These are phyloP conservation scores for Arthrobotrys megalospora DNA, from an alignment of 2,329 filamentous ascomycete genomes.

Conservation along the genomic window DNA sequence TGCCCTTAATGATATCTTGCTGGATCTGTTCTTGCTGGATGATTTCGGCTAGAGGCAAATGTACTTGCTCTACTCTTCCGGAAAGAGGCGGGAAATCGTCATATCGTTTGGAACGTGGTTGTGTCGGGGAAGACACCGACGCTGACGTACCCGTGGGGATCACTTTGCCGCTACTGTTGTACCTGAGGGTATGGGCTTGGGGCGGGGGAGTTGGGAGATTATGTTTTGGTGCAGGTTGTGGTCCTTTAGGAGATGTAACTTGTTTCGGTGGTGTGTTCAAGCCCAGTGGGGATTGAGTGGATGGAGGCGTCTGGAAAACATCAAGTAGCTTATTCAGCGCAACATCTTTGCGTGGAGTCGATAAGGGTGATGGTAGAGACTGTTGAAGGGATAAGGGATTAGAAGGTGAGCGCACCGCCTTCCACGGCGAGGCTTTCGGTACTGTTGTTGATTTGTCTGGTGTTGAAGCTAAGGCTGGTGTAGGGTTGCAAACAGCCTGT, in stretches of 20 bases:
- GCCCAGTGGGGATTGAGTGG: not conserved
- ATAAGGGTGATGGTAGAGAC: slow-evolving; percentile 27
- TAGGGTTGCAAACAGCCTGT: slow-evolving; percentile 2
- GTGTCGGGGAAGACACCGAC: slow-evolving; percentile 9
- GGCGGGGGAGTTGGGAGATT: slow-evolving; percentile 30
- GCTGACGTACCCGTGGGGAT: slow-evolving; percentile 7
- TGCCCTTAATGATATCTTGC: slow-evolving; percentile 85
- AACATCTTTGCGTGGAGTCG: slow-evolving; percentile 27
- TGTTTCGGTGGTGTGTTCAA: slow-evolving; percentile 44
- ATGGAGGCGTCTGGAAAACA: slow-evolving; percentile 28
- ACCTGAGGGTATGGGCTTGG: slow-evolving; percentile 43
- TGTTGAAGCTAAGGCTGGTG: slow-evolving; percentile 17
- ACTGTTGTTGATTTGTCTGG: slow-evolving; percentile 17
- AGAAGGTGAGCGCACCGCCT: slow-evolving; percentile 48
- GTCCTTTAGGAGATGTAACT: slow-evolving; percentile 32
- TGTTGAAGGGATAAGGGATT: slow-evolving; percentile 53
- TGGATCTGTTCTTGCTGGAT: slow-evolving; percentile 88
- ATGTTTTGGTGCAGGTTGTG: slow-evolving; percentile 28
- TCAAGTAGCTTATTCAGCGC: slow-evolving; percentile 25
- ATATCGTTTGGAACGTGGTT: slow-evolving; percentile 35
- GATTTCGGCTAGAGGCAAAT: slow-evolving; percentile 87
- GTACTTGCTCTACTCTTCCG: slow-evolving; percentile 65
- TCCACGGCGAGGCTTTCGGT: slow-evolving; percentile 53
- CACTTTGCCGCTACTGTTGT: slow-evolving; percentile 49
- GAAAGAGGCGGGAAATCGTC: slow-evolving; percentile 48